These are phyloP conservation scores for Quaeritorhiza haematococci DNA, from an alignment of 371 early-diverging fungal genomes.

Conservation along the genomic window DNA sequence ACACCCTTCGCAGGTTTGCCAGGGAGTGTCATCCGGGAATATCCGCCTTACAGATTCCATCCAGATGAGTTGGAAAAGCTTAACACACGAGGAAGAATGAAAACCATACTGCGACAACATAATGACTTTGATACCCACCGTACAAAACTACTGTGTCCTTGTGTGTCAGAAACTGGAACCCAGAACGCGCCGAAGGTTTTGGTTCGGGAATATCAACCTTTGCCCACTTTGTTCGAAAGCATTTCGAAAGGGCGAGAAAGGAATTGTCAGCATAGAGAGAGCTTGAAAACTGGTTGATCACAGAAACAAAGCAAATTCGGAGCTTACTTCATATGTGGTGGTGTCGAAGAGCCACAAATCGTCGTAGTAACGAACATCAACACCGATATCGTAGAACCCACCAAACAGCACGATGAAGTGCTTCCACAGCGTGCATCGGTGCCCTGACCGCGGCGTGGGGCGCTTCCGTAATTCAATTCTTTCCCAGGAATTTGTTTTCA, in stretches of 20 bases:
- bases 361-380: slow-evolving; percentile 54
- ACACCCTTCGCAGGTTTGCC: slow-evolving; percentile 10
- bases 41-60: no score
- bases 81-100: no score
- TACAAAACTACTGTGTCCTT: slow-evolving; percentile 47
- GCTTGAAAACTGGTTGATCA: no score
- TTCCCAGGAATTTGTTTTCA: slow-evolving; percentile 58
- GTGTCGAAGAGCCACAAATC: slow-evolving; percentile 64
- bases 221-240: slow-evolving; percentile 34
- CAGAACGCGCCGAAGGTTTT: slow-evolving; percentile 50
- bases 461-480: slow-evolving; percentile 44
- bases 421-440: slow-evolving; percentile 53
- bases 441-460: slow-evolving; percentile 43
- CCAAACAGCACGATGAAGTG: slow-evolving; percentile 55
- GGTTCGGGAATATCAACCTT: slow-evolving; percentile 52
- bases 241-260: background rate
- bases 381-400: slow-evolving; percentile 58
- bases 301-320: no score
- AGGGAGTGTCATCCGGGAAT: no score
- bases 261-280: background rate
- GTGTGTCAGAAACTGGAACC: slow-evolving; percentile 50
- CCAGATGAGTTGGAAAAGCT: no score
- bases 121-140: slow-evolving; percentile 59
- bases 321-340: slow-evolving; percentile 31
- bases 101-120: no score